Evolutionary conservation across 257 asterid species (phyloP), one percentile per base, ranked within the genome.

Genomic region (Solanum sitiens): DNA sequence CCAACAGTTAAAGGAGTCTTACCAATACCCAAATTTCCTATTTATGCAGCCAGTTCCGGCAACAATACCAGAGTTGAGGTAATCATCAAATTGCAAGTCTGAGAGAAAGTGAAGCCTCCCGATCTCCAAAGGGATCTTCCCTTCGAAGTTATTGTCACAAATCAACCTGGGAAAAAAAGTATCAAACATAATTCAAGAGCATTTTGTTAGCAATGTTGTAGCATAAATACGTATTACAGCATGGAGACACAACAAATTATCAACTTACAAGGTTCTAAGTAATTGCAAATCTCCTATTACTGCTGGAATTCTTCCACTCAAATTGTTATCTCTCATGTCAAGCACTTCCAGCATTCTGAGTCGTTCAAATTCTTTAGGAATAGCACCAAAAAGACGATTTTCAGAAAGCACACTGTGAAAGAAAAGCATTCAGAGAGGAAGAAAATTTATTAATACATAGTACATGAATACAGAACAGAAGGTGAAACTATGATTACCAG

Each of bases 1-100:
- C 40, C 14, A 25, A 61, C 86, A 73, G 40, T 37, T 76, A 50
- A 56, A 39, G 74, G 42, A 83, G n/a, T 47, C 90, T 90, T 89
- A 97, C 99, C 99, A 91, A 89, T 91, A 92, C 39, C 95, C 98
- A 73, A 96, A 87, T 91, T 97, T 97, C 92, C 99, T 92, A 89
- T 93, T 97, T 27, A 90, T 59, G 25, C 96, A 93, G 86, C 94
- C 92, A 88, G 91, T 88, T 86, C 91, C 93, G 75, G 88, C 89
- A 87, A 93, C 88, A 76, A 65, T 20, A 50, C 45, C 87, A 91
- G 91, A 91, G 27, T 93, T 76, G 83, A 93, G 91, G 86, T 91
- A 87, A 86, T 91, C 92, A 91, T 96, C 95, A 79, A 93, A 91
- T 87, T 91, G 93, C 82, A 93, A 75, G 86, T 96, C 96, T 72